Conservation (phyloP, 495 filamentous ascomycete species). For the Annulohypoxylon stygium region DNA sequence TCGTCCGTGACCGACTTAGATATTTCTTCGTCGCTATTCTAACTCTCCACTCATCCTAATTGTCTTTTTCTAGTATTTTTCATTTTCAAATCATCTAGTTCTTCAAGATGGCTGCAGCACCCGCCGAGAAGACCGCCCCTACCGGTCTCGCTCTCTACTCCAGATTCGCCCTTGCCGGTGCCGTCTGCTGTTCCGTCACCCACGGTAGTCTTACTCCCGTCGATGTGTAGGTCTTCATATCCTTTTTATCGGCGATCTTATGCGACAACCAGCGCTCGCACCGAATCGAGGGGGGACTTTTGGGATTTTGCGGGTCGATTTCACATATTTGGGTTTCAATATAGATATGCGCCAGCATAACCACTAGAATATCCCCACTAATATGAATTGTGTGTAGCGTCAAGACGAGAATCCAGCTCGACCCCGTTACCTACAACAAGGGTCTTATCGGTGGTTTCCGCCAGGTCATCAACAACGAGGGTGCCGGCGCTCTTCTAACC, state of each 20-base stretch:
- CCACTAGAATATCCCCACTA: slow-evolving; percentile 32
- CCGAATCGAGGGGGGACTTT: too few species aligned
- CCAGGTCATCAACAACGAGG: slow-evolving; percentile 85
- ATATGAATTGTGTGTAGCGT: slow-evolving; percentile 68
- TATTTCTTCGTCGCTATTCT: slow-evolving; percentile 40
- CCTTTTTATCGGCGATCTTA: not conserved
- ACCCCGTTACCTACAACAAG: slow-evolving; percentile 89
- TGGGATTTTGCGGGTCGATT: not conserved
- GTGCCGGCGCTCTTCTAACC: slow-evolving; percentile 88
- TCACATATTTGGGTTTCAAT: not conserved
- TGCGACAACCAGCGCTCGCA: slow-evolving; percentile 14
- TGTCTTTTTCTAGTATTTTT: slow-evolving; percentile 30
- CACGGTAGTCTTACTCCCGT: slow-evolving; percentile 93
- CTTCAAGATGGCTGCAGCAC: slow-evolving; percentile 42
- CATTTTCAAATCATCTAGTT: slow-evolving; percentile 39
- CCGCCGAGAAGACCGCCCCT: slow-evolving; percentile 55
- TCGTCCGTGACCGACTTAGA: slow-evolving; percentile 44
- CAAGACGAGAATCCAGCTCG: slow-evolving; percentile 95
- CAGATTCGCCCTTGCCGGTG: slow-evolving; percentile 92
- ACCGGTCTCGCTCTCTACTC: slow-evolving; percentile 74
- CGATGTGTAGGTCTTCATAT: slow-evolving; percentile 83
- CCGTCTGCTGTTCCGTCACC: slow-evolving; percentile 93
- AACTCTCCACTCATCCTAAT: slow-evolving; percentile 54
- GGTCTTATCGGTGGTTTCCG: slow-evolving; percentile 89
- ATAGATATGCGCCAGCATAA: slow-evolving; percentile 13